phyloP scores from a whole-genome alignment of 2,329 filamentous ascomycete species.

The Cercospora brassicicola region DNA sequence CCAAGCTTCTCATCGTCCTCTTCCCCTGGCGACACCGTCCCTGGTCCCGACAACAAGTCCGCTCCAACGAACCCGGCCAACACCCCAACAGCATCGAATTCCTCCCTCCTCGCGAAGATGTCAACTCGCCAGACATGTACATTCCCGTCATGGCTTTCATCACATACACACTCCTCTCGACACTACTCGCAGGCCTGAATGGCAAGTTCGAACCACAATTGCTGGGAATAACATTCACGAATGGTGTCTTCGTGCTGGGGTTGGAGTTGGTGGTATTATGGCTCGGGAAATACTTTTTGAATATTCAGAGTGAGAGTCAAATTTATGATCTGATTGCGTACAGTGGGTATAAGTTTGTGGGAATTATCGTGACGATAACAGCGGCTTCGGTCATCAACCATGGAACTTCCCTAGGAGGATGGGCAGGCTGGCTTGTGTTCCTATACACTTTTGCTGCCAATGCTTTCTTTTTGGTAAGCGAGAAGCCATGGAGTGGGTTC shows the following conservation, averaged over 20 bases:
- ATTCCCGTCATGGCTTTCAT: slow-evolving; percentile 97
- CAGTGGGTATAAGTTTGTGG: slow-evolving; percentile 97
- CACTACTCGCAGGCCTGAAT: slow-evolving; percentile 81
- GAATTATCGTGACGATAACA: slow-evolving; percentile 84
- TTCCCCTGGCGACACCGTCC: slow-evolving; percentile 98
- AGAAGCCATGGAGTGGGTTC: not conserved
- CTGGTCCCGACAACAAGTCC: slow-evolving; percentile 86
- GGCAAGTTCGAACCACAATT: slow-evolving; percentile 94
- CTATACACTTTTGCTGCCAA: slow-evolving; percentile 91
- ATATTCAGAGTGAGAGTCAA: slow-evolving; percentile 91
- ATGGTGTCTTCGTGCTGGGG: slow-evolving; percentile 76
- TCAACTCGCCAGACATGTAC: slow-evolving; percentile 96
- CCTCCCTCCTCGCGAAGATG: slow-evolving; percentile 86
- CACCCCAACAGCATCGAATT: slow-evolving; percentile 60
- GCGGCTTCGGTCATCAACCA: slow-evolving; percentile 75
- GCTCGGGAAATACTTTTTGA: slow-evolving; percentile 87
- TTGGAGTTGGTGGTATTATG: slow-evolving; percentile 90
- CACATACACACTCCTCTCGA: slow-evolving; percentile 93
- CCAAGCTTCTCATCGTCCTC: slow-evolving; percentile 88
- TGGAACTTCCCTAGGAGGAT: slow-evolving; percentile 79
- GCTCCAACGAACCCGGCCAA: slow-evolving; percentile 50
- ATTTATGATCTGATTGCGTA: slow-evolving; percentile 93
- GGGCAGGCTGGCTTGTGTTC: slow-evolving; percentile 86
- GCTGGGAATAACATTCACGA: slow-evolving; percentile 82
- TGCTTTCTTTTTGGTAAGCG: slow-evolving; percentile 84